A percentile compares a stretch with the other conserved stretches of the same genome.
Evolutionary conservation across 2,329 filamentous ascomycete genomes (phyloP).

Genomic region (Fusarium nematophilum): DNA sequence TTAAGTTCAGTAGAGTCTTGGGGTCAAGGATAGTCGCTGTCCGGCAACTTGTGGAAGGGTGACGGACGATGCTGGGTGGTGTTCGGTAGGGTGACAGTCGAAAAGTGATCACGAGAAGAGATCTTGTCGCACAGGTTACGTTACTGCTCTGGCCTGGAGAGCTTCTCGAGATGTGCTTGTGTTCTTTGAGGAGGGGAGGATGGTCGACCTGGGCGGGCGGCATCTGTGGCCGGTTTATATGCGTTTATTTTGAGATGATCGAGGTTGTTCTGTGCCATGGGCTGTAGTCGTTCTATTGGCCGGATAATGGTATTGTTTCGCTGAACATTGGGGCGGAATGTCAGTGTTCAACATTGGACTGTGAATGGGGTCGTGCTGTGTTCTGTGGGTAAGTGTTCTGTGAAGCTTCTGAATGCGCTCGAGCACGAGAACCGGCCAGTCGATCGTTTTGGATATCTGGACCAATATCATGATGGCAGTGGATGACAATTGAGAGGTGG

Average conservation of each 20-base stretch:
- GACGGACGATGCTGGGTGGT: background rate
- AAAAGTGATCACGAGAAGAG: slow-evolving; percentile 35
- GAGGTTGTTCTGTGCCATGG: background rate
- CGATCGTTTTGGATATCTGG: background rate
- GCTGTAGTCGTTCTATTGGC: background rate
- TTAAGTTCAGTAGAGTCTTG: background rate
- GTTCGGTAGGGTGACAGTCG: slow-evolving; percentile 21
- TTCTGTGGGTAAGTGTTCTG: slow-evolving; percentile 10
- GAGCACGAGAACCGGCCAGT: slow-evolving; percentile 11
- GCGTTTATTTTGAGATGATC: background rate
- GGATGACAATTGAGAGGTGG: slow-evolving; percentile 15
- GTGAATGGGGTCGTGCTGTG: slow-evolving; percentile 6
- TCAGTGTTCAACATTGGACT: slow-evolving; percentile 10
- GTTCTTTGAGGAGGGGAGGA: background rate
- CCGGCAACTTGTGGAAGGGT: slow-evolving; percentile 21
- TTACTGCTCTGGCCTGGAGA: slow-evolving; percentile 18
- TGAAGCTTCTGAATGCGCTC: slow-evolving; percentile 1
- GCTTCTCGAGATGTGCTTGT: slow-evolving; percentile 21
- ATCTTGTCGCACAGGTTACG: slow-evolving; percentile 37
- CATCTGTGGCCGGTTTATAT: slow-evolving; percentile 14
- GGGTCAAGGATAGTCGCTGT: background rate
- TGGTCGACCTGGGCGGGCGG: background rate
- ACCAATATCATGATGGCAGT: background rate
- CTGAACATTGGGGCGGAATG: slow-evolving; percentile 24
- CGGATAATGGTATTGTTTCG: slow-evolving; percentile 20